These are phyloP conservation scores for Pterula multifida DNA, from an alignment of 1,284 basidiomycete species.

Conservation along the genomic window DNA sequence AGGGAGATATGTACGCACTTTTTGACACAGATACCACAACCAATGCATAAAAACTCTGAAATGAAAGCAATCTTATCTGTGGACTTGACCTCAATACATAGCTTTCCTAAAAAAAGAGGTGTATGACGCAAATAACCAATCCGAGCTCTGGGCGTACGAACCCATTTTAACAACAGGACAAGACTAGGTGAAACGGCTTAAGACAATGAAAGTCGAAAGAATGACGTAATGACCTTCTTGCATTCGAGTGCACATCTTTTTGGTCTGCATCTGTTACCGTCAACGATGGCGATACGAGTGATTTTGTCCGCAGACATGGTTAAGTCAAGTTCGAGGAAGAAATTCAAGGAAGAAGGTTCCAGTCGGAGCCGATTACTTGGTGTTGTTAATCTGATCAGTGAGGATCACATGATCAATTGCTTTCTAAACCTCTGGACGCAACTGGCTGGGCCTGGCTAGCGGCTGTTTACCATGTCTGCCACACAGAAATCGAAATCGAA, in stretches of 20 bases:
- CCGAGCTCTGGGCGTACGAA: slow-evolving; percentile 23
- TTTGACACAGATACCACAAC: slow-evolving; percentile 97
- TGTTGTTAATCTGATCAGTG: background rate
- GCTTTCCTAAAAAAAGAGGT: slow-evolving; percentile 52
- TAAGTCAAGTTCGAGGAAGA: slow-evolving; percentile 4
- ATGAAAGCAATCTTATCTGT: slow-evolving; percentile 95
- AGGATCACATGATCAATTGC: background rate
- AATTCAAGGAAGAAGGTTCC: background rate
- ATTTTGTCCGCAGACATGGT: slow-evolving; percentile 74
- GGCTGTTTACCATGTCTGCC: slow-evolving; percentile 24
- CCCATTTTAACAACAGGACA: slow-evolving; percentile 98
- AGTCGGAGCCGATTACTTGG: background rate
- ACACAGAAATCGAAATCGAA: slow-evolving; percentile 22
- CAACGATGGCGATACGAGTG: slow-evolving; percentile 92
- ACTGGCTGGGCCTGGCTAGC: background rate
- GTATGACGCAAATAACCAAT: background rate
- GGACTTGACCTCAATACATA: slow-evolving; percentile 94
- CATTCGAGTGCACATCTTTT: slow-evolving; percentile 89
- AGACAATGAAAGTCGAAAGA: background rate
- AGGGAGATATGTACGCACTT: slow-evolving; percentile 47
- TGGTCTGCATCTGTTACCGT: slow-evolving; percentile 87
- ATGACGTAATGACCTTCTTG: slow-evolving; percentile 55
- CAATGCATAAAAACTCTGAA: slow-evolving; percentile 93
- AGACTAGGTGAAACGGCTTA: slow-evolving; percentile 38
- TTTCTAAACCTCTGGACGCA: background rate